Evolutionary conservation across 352 stramenopile genomes (phyloP).

Genomic region (Phytophthora pseudosyringae): DNA sequence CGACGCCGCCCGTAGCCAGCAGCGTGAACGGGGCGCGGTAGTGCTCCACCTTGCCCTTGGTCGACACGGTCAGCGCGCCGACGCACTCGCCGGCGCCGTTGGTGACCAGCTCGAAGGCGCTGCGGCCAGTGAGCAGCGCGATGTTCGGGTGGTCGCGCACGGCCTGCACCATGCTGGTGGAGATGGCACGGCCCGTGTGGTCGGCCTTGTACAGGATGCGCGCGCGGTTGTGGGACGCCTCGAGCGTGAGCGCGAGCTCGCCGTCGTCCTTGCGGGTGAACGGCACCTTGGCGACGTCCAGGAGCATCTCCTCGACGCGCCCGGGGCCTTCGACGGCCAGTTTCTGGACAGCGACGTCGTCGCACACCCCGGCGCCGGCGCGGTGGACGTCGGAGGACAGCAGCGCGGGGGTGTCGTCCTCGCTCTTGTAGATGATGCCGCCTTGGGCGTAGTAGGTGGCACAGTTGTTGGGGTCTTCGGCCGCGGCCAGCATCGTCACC

Average conservation of each 20-base stretch:
- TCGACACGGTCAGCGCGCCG: slow-evolving; percentile 75
- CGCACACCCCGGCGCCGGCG: slow-evolving; percentile 90
- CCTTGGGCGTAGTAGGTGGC: slow-evolving; percentile 96
- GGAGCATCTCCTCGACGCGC: slow-evolving; percentile 91
- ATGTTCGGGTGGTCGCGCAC: slow-evolving; percentile 88
- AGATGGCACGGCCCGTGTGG: slow-evolving; percentile 94
- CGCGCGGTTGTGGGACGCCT: slow-evolving; percentile 93
- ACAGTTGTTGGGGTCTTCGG: slow-evolving; percentile 86
- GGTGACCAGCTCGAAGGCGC: slow-evolving; percentile 81
- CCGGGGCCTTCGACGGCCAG: slow-evolving; percentile 90
- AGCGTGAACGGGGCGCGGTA: slow-evolving; percentile 88
- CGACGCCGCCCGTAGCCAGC: slow-evolving; percentile 93
- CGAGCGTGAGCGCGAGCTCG: slow-evolving; percentile 78
- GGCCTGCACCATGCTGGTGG: slow-evolving; percentile 87
- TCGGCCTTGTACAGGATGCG: slow-evolving; percentile 95
- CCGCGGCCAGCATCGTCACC: slow-evolving; percentile 83
- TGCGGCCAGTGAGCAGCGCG: slow-evolving; percentile 70
- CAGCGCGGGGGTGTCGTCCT: slow-evolving; percentile 85
- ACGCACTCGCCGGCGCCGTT: slow-evolving; percentile 66
- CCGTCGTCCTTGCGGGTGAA: slow-evolving; percentile 86
- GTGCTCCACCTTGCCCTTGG: slow-evolving; percentile 57
- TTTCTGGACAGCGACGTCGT: slow-evolving; percentile 92
- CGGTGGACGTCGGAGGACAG: slow-evolving; percentile 92
- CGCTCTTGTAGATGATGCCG: slow-evolving; percentile 95
- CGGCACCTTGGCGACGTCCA: slow-evolving; percentile 88